These are phyloP conservation scores for Epichloe sibirici DNA, from an alignment of 2,329 filamentous ascomycete genomes.

Conservation along the genomic window DNA sequence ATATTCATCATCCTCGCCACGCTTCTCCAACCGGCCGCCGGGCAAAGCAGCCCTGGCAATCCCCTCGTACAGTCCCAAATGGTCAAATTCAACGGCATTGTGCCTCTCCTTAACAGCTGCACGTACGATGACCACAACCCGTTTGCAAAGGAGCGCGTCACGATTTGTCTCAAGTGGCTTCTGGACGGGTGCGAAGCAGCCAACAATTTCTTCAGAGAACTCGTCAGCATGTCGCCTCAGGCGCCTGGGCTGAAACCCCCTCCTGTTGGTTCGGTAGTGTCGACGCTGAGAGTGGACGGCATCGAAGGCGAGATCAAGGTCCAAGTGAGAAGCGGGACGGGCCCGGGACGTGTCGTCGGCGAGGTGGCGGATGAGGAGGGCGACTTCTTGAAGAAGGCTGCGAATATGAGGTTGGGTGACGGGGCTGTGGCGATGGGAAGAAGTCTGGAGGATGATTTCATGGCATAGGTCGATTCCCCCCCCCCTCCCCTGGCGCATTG, in stretches of 20 bases:
- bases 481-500: not conserved
- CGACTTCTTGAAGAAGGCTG: conserved; percentile 32
- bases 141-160: conserved; percentile 84
- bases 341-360: conserved; percentile 6
- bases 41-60: conserved; percentile 48
- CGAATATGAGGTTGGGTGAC: conserved; percentile 26
- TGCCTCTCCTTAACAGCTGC: conserved; percentile 79
- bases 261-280: conserved; percentile 23
- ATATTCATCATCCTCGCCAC: conserved; percentile 84
- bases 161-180: conserved; percentile 76
- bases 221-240: conserved; percentile 35
- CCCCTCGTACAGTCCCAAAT: conserved; percentile 79
- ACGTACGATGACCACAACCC: conserved; percentile 87
- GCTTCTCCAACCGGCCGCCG: conserved; percentile 69
- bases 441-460: conserved; percentile 33
- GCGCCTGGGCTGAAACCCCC: conserved; percentile 23
- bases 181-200: conserved; percentile 65
- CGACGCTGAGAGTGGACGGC: conserved; percentile 41
- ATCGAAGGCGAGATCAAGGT: conserved; percentile 45
- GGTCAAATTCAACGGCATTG: conserved; percentile 71
- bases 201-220: conserved; percentile 55
- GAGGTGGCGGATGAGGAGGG: not conserved
- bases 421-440: conserved; percentile 6
- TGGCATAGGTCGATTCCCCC: conserved; percentile 20
- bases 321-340: conserved; percentile 29